Evolutionary conservation across 2,329 filamentous ascomycete genomes (phyloP).

Genomic region (Allantophomopsis lycopodina): DNA sequence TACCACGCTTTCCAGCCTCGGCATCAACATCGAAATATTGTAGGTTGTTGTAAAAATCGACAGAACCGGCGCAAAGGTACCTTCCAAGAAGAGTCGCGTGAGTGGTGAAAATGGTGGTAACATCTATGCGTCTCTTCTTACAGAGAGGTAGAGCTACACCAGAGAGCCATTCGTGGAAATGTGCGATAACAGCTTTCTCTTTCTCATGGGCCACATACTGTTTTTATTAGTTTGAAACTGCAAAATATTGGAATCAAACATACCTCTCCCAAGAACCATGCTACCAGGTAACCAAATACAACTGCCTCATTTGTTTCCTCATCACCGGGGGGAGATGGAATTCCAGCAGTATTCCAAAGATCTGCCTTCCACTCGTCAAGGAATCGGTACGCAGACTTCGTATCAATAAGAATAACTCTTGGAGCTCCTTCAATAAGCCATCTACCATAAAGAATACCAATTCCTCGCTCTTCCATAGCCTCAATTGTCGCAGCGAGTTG

Average conservation of each 20-base stretch:
- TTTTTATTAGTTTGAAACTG: slow-evolving; percentile 4
- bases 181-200: slow-evolving; percentile 82
- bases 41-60: slow-evolving; percentile 98
- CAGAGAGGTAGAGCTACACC: slow-evolving; percentile 84
- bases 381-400: slow-evolving; percentile 80
- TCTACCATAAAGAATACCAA: slow-evolving; percentile 80
- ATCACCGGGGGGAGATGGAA: slow-evolving; percentile 84
- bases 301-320: slow-evolving; percentile 96
- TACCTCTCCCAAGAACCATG: slow-evolving; percentile 97
- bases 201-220: slow-evolving; percentile 92
- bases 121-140: slow-evolving; percentile 88
- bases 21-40: slow-evolving; percentile 94
- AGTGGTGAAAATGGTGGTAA: slow-evolving; percentile 97
- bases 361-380: slow-evolving; percentile 96
- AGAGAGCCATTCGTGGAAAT: slow-evolving; percentile 98
- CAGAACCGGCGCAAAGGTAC: slow-evolving; percentile 92
- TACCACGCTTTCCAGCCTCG: slow-evolving; percentile 93
- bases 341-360: slow-evolving; percentile 83
- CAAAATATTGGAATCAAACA: slow-evolving; percentile 10
- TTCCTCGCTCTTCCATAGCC: slow-evolving; percentile 85
- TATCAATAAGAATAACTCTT: slow-evolving; percentile 79
- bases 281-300: slow-evolving; percentile 92
- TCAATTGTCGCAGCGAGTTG: slow-evolving; percentile 72
- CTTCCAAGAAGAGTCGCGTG: slow-evolving; percentile 90
- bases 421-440: slow-evolving; percentile 88